These are phyloP conservation scores for Beauveria rudraprayagi DNA, from an alignment of 2,329 filamentous ascomycete genomes.

Conservation along the genomic window DNA sequence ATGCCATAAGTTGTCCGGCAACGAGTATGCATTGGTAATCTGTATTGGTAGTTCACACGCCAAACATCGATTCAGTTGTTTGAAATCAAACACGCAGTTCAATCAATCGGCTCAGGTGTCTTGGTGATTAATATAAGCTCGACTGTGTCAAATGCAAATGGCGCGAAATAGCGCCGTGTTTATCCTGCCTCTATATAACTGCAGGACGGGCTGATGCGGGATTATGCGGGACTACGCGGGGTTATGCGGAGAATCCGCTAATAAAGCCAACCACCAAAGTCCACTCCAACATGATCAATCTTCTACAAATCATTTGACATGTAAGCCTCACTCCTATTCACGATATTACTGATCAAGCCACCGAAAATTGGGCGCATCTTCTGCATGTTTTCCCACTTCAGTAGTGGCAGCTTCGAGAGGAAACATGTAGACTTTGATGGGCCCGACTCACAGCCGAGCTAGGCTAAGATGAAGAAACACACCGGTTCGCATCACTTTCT, in stretches of 20 bases:
- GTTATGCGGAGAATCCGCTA: neutral
- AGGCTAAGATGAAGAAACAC: neutral
- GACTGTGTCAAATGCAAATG: neutral
- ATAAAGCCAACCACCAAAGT: neutral
- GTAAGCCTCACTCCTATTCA: neutral
- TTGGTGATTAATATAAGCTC: too few species aligned
- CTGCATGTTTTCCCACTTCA: neutral
- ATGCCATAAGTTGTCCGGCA: neutral
- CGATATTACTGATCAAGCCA: neutral
- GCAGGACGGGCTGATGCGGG: neutral
- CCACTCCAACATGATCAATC: neutral
- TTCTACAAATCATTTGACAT: neutral
- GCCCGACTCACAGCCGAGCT: neutral
- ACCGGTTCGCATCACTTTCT: neutral
- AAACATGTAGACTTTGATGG: neutral
- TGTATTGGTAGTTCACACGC: neutral
- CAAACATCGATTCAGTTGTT: neutral
- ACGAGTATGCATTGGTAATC: neutral
- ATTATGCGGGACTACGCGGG: conserved; percentile 7
- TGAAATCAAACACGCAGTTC: too few species aligned
- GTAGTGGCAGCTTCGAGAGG: neutral
- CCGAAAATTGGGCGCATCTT: neutral
- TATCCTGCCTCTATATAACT: neutral
- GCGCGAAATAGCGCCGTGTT: neutral
- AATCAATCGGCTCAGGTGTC: neutral